Conservation (phyloP, 495 filamentous ascomycete species). For the Schizothecium vesticola region DNA sequence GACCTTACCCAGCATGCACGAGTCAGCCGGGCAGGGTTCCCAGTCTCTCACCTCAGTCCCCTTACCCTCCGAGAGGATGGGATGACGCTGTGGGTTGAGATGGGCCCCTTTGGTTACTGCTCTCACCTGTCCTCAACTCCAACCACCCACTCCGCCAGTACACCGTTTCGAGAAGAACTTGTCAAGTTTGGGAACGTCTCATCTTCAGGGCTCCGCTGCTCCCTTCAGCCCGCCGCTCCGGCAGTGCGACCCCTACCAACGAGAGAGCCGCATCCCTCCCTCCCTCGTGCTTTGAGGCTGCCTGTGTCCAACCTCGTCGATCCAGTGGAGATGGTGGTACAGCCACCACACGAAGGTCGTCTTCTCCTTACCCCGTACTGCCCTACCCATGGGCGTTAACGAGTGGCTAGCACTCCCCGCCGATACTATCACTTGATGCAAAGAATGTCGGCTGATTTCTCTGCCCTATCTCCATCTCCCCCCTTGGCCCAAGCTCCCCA, state of each 20-base stretch:
- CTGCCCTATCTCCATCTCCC: background rate
- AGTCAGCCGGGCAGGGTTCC: slow-evolving; percentile 14
- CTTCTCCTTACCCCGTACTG: background rate
- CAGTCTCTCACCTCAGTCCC: background rate
- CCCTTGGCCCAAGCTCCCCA: background rate
- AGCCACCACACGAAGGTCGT: background rate
- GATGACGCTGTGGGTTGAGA: background rate
- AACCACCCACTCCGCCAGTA: background rate
- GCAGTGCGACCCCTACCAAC: slow-evolving; percentile 4
- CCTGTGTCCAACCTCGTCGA: background rate
- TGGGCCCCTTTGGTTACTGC: no score
- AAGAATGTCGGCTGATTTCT: background rate
- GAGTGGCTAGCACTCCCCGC: background rate
- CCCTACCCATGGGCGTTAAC: background rate
- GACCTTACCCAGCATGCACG: slow-evolving; percentile 2
- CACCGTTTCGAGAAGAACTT: background rate
- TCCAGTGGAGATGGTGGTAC: background rate
- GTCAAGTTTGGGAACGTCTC: slow-evolving; percentile 4
- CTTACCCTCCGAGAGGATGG: slow-evolving; percentile 1
- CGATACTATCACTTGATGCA: background rate
- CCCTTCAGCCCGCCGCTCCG: background rate
- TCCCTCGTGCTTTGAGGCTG: background rate
- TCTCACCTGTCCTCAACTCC: background rate
- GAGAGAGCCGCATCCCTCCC: background rate
- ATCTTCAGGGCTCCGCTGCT: slow-evolving; percentile 3